Conservation (phyloP, 305 asterid species). For the Nicotiana rustica region DNA sequence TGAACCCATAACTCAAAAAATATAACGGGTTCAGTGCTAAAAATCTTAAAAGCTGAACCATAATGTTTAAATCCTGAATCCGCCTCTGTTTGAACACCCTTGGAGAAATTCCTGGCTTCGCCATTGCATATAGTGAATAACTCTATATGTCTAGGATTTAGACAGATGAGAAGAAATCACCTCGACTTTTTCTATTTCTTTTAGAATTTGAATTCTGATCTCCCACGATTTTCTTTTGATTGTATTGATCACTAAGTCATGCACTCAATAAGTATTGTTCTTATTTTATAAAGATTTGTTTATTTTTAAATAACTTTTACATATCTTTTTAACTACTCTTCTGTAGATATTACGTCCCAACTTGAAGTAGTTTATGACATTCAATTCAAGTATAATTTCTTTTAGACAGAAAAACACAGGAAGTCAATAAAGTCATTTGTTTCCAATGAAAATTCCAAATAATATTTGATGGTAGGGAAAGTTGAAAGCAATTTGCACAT, state of each 20-base stretch:
- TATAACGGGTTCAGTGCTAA: no score
- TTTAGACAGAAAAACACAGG: background rate
- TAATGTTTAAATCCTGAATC: no score
- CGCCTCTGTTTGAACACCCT: no score
- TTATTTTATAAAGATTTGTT: background rate
- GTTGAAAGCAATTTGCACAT: background rate
- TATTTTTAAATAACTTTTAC: background rate
- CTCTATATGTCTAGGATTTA: background rate
- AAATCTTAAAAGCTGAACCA: no score
- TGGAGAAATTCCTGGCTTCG: no score
- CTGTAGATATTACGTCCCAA: constrained; percentile 9
- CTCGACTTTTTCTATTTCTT: no score
- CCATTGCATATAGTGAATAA: background rate
- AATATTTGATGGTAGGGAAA: background rate
- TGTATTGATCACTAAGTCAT: background rate
- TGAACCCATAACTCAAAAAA: no score
- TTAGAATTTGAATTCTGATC: background rate
- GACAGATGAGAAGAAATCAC: background rate
- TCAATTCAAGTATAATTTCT: background rate
- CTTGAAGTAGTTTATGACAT: background rate
- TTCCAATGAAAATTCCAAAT: background rate
- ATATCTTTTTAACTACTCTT: background rate
- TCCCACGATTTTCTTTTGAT: background rate
- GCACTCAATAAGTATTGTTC: no score
- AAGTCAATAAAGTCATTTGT: constrained; percentile 10